Conservation (phyloP, 1,284 basidiomycete genomes). For the Apiotrichum montevideense region DNA sequence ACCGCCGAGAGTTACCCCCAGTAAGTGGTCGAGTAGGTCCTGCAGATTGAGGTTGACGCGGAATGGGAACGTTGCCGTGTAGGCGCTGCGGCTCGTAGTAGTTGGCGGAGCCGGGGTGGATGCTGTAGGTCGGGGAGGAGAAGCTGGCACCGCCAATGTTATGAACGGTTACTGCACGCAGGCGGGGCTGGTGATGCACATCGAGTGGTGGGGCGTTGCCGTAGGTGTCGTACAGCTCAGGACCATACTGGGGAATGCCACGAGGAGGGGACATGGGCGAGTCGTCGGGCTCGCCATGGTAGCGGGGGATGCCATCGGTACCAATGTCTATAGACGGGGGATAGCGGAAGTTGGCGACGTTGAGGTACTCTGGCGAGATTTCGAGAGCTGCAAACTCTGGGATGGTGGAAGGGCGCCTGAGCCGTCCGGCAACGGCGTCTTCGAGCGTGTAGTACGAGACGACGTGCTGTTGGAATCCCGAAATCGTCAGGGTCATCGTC, state of each 20-base stretch:
- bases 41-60: not conserved
- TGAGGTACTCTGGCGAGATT: conserved; percentile 81
- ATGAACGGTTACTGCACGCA: conserved; percentile 13
- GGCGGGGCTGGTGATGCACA: conserved; percentile 9
- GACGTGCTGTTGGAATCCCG: conserved; percentile 82
- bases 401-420: conserved; percentile 79
- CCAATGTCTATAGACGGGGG: conserved; percentile 81
- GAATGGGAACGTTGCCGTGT: conserved; percentile 2
- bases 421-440: conserved; percentile 79
- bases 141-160: not conserved
- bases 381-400: conserved; percentile 79
- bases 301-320: conserved; percentile 70
- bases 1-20: conserved; percentile 8
- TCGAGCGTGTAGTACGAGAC: conserved; percentile 94
- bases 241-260: conserved; percentile 1
- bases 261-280: conserved; percentile 10
- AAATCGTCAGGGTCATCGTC: conserved; percentile 87
- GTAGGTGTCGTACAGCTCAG: conserved; percentile 15
- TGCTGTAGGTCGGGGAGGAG: conserved; percentile 3
- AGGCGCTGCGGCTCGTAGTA: conserved; percentile 9
- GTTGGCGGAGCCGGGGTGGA: conserved; percentile 5
- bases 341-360: conserved; percentile 83
- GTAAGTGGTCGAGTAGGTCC: conserved; percentile 9
- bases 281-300: conserved; percentile 47
- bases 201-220: conserved; percentile 6